Evolutionary conservation across 2,329 filamentous ascomycete species (phyloP).

Genomic region (Pseudogymnoascus sp.): DNA sequence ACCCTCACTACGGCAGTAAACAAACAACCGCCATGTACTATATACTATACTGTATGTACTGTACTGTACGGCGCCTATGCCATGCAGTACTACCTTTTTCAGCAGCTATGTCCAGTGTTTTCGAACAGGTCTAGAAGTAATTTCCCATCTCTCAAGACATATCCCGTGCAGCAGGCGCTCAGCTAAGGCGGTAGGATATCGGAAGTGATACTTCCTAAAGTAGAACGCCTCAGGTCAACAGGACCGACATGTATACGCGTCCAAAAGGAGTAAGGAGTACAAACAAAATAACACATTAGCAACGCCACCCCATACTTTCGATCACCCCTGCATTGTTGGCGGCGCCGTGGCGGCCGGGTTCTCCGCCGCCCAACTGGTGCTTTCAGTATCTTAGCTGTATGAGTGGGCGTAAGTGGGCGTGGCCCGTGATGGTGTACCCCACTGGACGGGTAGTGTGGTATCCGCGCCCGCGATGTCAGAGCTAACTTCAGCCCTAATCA

Average conservation of each 20-base stretch:
- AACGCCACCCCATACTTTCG: slow-evolving; percentile 3
- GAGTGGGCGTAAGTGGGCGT: not conserved
- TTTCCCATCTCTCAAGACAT: not conserved
- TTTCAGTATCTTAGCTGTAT: not conserved
- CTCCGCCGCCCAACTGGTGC: not conserved
- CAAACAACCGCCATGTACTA: no score
- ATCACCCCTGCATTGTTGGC: not conserved
- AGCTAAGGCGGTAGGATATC: not conserved
- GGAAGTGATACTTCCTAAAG: not conserved
- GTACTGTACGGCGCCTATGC: not conserved
- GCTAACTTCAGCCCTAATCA: not conserved
- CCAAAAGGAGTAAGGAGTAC: not conserved
- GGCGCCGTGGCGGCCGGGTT: not conserved
- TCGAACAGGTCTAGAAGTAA: not conserved
- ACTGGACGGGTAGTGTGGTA: not conserved
- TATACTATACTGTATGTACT: no score
- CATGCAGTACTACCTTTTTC: not conserved
- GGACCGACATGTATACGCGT: not conserved
- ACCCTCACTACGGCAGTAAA: not conserved
- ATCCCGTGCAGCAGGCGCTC: not conserved
- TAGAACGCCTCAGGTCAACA: not conserved
- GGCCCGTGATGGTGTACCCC: not conserved
- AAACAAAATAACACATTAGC: not conserved
- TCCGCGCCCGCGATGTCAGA: not conserved
- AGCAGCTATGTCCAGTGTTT: not conserved